Evolutionary conservation across 2,329 filamentous ascomycete species (phyloP).

Genomic region (Thielaviopsis punctulata): DNA sequence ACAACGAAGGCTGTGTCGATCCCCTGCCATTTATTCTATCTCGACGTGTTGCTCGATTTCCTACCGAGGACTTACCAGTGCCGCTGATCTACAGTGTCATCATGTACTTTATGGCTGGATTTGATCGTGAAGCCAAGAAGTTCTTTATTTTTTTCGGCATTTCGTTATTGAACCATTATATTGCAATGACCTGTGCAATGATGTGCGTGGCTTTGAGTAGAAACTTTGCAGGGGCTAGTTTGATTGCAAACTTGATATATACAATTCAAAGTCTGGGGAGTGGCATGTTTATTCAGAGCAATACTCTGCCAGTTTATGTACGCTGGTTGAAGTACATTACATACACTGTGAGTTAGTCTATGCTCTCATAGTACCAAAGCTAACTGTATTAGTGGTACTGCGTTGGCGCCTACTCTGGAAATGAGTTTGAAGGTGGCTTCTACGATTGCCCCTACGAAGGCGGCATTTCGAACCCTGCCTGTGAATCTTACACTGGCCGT

Average conservation of each 20-base stretch:
- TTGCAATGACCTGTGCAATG: slow-evolving; percentile 54
- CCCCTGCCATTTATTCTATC: slow-evolving; percentile 54
- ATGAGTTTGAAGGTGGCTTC: slow-evolving; percentile 55
- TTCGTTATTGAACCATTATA: slow-evolving; percentile 53
- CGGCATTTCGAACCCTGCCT: slow-evolving; percentile 45
- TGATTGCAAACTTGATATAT: slow-evolving; percentile 56
- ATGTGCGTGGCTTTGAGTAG: slow-evolving; percentile 47
- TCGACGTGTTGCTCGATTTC: slow-evolving; percentile 47
- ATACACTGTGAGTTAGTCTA: slow-evolving; percentile 30
- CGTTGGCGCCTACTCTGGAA: slow-evolving; percentile 52
- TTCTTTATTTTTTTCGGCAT: slow-evolving; percentile 60
- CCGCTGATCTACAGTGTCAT: slow-evolving; percentile 54
- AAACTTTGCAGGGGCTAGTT: slow-evolving; percentile 51
- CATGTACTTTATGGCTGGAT: slow-evolving; percentile 65
- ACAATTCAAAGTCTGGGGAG: slow-evolving; percentile 60
- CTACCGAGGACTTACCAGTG: slow-evolving; percentile 56
- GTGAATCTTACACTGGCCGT: slow-evolving; percentile 48
- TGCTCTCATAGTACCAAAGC: slow-evolving; percentile 12
- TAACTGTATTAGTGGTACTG: slow-evolving; percentile 39
- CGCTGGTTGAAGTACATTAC: slow-evolving; percentile 57
- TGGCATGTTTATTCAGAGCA: slow-evolving; percentile 58
- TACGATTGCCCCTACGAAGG: slow-evolving; percentile 53
- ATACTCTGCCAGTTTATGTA: slow-evolving; percentile 60
- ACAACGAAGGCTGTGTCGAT: slow-evolving; percentile 53
- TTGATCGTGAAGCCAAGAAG: slow-evolving; percentile 41